A percentile compares a stretch with the other conserved stretches of the same genome.
Conservation (phyloP, 176 grass and related monocot genomes). For the Pontederia paniculata region DNA sequence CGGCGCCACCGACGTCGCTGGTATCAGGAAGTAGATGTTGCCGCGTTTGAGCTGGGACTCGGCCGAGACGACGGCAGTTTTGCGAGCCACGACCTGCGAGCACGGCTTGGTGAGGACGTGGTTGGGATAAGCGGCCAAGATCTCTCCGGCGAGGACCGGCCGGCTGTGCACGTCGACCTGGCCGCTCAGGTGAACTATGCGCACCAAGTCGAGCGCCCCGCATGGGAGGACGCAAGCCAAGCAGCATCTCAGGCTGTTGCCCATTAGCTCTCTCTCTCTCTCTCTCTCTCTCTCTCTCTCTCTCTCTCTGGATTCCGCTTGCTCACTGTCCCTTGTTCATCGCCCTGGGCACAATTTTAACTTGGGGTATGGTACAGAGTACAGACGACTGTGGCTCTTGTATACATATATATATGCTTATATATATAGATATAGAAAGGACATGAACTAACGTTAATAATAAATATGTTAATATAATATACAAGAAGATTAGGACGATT, state of each 20-base stretch:
- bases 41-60: neutral
- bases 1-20: neutral
- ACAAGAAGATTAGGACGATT: too few species aligned
- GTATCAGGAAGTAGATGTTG: neutral
- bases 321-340: too few species aligned
- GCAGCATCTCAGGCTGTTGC: constrained; percentile 3
- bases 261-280: neutral
- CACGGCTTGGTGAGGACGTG: neutral
- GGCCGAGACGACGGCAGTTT: neutral
- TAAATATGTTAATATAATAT: too few species aligned
- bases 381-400: too few species aligned
- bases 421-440: too few species aligned
- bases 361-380: too few species aligned
- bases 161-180: constrained; percentile 4
- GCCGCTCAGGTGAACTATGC: neutral
- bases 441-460: too few species aligned
- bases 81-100: neutral
- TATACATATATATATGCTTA: too few species aligned
- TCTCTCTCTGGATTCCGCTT: neutral
- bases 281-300: constrained; percentile 3
- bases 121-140: neutral
- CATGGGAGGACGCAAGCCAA: constrained; percentile 8
- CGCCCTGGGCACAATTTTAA: too few species aligned
- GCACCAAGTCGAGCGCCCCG: constrained; percentile 9
- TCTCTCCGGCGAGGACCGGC: neutral